Percentiles rank a stretch among this genome's conserved stretches.
Evolutionary conservation across 306 rosid genomes (phyloP).

Genomic region (Quercus cerris): DNA sequence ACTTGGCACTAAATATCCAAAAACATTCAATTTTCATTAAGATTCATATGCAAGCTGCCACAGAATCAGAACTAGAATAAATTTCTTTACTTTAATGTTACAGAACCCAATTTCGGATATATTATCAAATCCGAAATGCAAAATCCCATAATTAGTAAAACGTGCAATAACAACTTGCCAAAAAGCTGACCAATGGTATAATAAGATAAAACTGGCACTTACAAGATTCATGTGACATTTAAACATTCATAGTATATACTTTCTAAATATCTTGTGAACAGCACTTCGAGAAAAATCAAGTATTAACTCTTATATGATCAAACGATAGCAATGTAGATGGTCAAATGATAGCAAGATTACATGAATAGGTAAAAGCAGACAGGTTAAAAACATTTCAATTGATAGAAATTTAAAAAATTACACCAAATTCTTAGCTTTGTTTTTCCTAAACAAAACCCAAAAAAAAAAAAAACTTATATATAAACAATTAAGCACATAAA

Average conservation of each 20-base stretch:
- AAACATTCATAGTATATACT: not conserved
- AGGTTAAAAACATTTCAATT: not conserved
- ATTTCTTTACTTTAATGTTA: not conserved
- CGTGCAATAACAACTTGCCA: not conserved
- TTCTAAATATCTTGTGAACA: not conserved
- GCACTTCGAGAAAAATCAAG: not conserved
- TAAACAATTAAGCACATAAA: not conserved
- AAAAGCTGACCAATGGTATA: not conserved
- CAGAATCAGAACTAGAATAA: conserved; percentile 13
- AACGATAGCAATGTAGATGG: not conserved
- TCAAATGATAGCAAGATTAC: conserved; percentile 1
- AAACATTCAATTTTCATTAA: conserved; percentile 10
- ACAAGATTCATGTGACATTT: not conserved
- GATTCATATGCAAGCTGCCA: conserved; percentile 29
- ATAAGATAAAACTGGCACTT: not conserved
- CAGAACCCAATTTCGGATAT: conserved; percentile 1
- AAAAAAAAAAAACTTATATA: not conserved
- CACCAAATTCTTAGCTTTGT: not conserved
- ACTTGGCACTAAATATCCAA: conserved; percentile 5
- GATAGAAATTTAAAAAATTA: not conserved
- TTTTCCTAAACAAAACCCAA: not conserved
- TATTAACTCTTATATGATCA: not conserved
- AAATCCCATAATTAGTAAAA: not conserved
- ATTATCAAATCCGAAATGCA: not conserved
- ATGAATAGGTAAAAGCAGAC: not conserved